Evolutionary conservation across 495 filamentous ascomycete genomes (phyloP).

Genomic region (Aspergillus cristatus): DNA sequence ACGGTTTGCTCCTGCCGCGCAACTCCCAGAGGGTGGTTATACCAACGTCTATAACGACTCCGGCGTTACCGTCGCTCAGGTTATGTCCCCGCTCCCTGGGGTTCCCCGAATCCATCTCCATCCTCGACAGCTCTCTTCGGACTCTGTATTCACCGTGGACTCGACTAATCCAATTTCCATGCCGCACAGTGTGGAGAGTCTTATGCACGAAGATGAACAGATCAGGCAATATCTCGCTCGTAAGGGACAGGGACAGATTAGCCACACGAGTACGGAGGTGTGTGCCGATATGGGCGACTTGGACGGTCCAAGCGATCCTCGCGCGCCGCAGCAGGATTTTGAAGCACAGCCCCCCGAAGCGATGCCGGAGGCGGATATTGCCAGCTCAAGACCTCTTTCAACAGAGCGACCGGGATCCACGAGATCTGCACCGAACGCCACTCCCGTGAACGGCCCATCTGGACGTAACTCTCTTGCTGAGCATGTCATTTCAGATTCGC

Average conservation of each 20-base stretch:
- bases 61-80: constrained; percentile 27
- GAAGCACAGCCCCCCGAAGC: too few relatives aligned
- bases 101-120: constrained; percentile 44
- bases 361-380: neutral
- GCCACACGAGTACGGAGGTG: constrained; percentile 4
- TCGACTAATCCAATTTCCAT: constrained; percentile 59
- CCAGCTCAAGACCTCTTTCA: too few relatives aligned
- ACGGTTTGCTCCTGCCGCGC: constrained; percentile 30
- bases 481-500: neutral
- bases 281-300: neutral
- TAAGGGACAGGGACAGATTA: constrained; percentile 37
- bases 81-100: constrained; percentile 35
- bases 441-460: too few relatives aligned
- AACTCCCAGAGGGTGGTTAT: constrained; percentile 48
- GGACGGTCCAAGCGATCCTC: constrained; percentile 1
- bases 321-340: too few relatives aligned
- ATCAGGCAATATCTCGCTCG: constrained; percentile 62
- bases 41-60: constrained; percentile 17
- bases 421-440: constrained; percentile 4
- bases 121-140: constrained; percentile 52
- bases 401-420: too few relatives aligned
- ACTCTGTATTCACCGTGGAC: constrained; percentile 55
- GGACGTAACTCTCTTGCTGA: too few relatives aligned
- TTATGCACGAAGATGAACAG: constrained; percentile 72
- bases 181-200: constrained; percentile 70